Conservation (phyloP, 768 basidiomycete species). For the Auricularia sp. region DNA sequence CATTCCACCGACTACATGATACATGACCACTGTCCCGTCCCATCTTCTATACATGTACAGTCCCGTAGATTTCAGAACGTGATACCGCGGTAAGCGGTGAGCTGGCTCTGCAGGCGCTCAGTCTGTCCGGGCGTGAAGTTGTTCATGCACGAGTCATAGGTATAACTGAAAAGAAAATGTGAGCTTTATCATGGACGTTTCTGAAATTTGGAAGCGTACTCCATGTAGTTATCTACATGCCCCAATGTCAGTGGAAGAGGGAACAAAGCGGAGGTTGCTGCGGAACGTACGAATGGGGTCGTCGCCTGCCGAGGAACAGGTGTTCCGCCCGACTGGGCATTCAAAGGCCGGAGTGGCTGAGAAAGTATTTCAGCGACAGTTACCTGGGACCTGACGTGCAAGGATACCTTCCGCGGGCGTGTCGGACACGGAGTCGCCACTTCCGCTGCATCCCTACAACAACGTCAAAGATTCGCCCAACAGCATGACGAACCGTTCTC, state of each 20-base stretch:
- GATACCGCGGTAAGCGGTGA: conserved; percentile 37
- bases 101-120: conserved; percentile 31
- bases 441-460: neutral
- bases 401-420: conserved; percentile 16
- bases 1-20: too few species aligned
- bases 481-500: neutral
- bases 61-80: conserved; percentile 8
- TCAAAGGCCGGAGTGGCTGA: conserved; percentile 20
- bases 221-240: conserved; percentile 9
- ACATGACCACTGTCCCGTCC: neutral
- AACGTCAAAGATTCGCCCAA: neutral
- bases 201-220: conserved; percentile 17
- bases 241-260: too few species aligned
- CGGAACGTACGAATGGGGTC: conserved; percentile 13
- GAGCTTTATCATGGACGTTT: too few species aligned
- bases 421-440: conserved; percentile 15
- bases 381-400: conserved; percentile 27
- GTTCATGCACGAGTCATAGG: conserved; percentile 40
- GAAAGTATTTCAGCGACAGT: neutral
- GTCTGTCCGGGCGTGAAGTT: conserved; percentile 34
- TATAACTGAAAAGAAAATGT: conserved; percentile 4
- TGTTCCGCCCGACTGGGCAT: conserved; percentile 26
- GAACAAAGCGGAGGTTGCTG: neutral
- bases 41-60: too few species aligned
- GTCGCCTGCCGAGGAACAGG: conserved; percentile 18